Evolutionary conservation across 2,329 filamentous ascomycete genomes (phyloP), one percentile per base, ranked within the genome.

Genomic region (Aspergillus spinulosporus): DNA sequence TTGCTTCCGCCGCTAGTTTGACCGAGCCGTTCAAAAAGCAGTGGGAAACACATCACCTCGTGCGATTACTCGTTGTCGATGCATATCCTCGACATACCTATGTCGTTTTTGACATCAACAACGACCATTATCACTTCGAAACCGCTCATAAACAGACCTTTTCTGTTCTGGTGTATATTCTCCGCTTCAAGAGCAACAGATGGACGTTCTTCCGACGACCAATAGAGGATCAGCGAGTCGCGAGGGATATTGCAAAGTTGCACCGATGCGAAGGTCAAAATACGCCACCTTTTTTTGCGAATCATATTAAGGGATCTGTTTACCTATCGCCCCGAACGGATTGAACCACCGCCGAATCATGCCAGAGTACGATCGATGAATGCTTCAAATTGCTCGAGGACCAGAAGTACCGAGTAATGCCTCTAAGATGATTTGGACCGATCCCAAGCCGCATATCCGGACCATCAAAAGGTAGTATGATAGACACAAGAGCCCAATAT

Each of bases 241-340:
- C 46, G n/a, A 49, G 21, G 12, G 39, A 52, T 4, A 44, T 58
- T 49, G 56, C 56, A 12, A 52, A 52, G 3, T 31, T 58, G 44
- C 56, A 55, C 49, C 34, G 49, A 28, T 46, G 46, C 29, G 54
- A 58, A 49, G 52, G 56, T 12, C 14, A 29, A 11, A 51, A 42
- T 12, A 48, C 42, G 6, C 34, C 43, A 3, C 56, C 56, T 36
- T 55, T 55, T 14, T 42, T 55, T 21, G 48, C 52, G 44, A 52
- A 58, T 44, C 56, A 58, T 55, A 49, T 58, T 29, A 52, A 29
- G 5, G 56, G 52, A 2, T 43, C 48, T 34, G 37, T 55, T 21
- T 52, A 58, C 39, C 51, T 37, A 11, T 37, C 11, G 34, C 34
- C 34, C 11, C 34, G 34, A 11, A 37, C 11, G n/a, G 34, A 37